phyloP scores from a whole-genome alignment of 305 asterid species.

The Fraxinus floribunda region DNA sequence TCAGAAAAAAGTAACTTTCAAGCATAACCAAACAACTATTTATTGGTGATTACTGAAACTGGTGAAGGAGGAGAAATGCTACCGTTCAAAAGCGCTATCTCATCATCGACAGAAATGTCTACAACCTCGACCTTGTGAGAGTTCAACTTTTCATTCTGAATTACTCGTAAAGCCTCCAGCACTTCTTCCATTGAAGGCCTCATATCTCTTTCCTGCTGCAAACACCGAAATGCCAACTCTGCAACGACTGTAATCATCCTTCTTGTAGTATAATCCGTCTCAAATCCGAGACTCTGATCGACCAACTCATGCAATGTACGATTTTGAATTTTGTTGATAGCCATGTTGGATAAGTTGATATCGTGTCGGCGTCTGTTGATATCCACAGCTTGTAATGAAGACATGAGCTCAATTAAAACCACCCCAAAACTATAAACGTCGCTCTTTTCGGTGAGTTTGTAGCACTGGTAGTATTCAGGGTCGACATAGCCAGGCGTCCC shows the following conservation, averaged over 20 bases:
- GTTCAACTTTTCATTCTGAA: conserved; percentile 51
- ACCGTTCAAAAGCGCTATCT: conserved; percentile 35
- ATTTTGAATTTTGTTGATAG: conserved; percentile 63
- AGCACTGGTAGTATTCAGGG: conserved; percentile 48
- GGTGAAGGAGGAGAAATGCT: conserved; percentile 39
- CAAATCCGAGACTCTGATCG: conserved; percentile 53
- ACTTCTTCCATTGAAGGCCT: conserved; percentile 82
- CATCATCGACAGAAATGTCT: conserved; percentile 52
- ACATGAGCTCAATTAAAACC: conserved; percentile 34
- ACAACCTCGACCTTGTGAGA: conserved; percentile 47
- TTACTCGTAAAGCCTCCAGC: conserved; percentile 42
- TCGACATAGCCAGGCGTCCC: conserved; percentile 27
- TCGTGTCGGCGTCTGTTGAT: conserved; percentile 31
- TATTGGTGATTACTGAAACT: neutral
- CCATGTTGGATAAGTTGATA: conserved; percentile 47
- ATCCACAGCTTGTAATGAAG: conserved; percentile 38
- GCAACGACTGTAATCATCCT: conserved; percentile 39
- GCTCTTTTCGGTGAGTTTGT: conserved; percentile 52
- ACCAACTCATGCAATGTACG: conserved; percentile 57
- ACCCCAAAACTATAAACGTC: conserved; percentile 47
- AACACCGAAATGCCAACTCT: conserved; percentile 46
- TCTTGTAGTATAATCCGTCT: conserved; percentile 24
- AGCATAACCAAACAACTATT: no score
- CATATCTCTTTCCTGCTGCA: conserved; percentile 48
- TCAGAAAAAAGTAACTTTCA: neutral